Evolutionary conservation across 306 rosid genomes (phyloP).

Genomic region (Vigna reflexopilosa): DNA sequence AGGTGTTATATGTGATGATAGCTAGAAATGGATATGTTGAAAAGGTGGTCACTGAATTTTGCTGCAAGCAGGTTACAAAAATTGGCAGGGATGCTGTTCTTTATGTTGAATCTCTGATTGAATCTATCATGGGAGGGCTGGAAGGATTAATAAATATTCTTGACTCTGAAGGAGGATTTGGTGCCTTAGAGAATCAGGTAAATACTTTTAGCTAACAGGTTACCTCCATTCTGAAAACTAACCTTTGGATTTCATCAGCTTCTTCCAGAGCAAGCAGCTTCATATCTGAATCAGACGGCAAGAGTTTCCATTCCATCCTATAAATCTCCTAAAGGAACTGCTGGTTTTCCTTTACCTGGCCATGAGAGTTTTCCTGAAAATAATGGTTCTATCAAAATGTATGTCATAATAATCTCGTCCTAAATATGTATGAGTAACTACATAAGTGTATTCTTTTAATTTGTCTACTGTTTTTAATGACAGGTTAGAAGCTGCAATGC

Average conservation of each 20-base stretch:
- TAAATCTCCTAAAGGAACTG: constrained; percentile 86
- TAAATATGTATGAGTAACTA: constrained; percentile 29
- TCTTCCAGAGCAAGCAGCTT: constrained; percentile 96
- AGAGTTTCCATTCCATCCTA: constrained; percentile 72
- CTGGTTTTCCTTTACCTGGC: constrained; percentile 89
- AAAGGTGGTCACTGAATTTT: constrained; percentile 42
- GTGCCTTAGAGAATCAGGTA: constrained; percentile 96
- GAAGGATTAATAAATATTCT: constrained; percentile 97
- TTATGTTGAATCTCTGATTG: constrained; percentile 96
- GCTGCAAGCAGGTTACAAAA: constrained; percentile 82
- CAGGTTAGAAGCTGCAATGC: constrained; percentile 99
- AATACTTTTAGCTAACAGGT: constrained; percentile 40
- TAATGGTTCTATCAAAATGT: constrained; percentile 91
- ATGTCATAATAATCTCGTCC: constrained; percentile 43
- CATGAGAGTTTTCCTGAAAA: constrained; percentile 98
- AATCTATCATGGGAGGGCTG: constrained; percentile 98
- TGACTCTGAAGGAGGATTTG: constrained; percentile 99
- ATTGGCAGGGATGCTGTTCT: constrained; percentile 98
- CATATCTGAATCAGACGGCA: constrained; percentile 84
- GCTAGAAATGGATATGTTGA: constrained; percentile 33
- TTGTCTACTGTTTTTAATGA: constrained; percentile 28
- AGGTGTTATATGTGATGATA: constrained; percentile 32
- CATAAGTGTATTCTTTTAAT: constrained; percentile 30
- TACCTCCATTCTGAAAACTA: constrained; percentile 44
- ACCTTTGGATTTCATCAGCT: constrained; percentile 70